A percentile compares a stretch with the other conserved stretches of the same genome.
These are phyloP conservation scores for Barnettozyma pratensis DNA, from an alignment of 805 yeast genomes.

Conservation along the genomic window DNA sequence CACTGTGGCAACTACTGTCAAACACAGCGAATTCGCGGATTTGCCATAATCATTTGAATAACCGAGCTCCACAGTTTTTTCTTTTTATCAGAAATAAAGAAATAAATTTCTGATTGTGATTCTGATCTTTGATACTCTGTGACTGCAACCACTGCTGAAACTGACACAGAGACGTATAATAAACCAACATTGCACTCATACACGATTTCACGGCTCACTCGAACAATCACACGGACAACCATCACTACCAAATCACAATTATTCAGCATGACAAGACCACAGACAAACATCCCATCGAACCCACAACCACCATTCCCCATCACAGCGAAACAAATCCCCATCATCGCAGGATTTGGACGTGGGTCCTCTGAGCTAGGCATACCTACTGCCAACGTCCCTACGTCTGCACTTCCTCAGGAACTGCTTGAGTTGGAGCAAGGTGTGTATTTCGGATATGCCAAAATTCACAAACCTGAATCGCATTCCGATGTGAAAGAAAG, in stretches of 20 bases:
- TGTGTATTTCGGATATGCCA: constrained; percentile 82
- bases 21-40: too few relatives aligned
- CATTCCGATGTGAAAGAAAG: neutral
- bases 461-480: constrained; percentile 22
- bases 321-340: constrained; percentile 37
- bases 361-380: constrained; percentile 92
- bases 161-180: too few relatives aligned
- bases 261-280: constrained; percentile 22
- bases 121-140: too few relatives aligned
- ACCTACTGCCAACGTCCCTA: constrained; percentile 90
- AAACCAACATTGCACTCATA: neutral
- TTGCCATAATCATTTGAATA: too few relatives aligned
- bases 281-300: constrained; percentile 31
- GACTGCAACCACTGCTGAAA: too few relatives aligned
- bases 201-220: neutral
- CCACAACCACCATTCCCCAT: constrained; percentile 47
- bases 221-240: neutral
- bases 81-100: too few relatives aligned
- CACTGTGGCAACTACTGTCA: too few relatives aligned
- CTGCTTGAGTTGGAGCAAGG: constrained; percentile 57
- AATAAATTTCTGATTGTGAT: too few relatives aligned
- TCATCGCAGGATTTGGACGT: constrained; percentile 87
- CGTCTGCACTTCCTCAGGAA: constrained; percentile 35
- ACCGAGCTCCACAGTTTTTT: too few relatives aligned
- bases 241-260: neutral